Conservation (phyloP, 179 eudicot species). For the Heliamphora pulchella region DNA sequence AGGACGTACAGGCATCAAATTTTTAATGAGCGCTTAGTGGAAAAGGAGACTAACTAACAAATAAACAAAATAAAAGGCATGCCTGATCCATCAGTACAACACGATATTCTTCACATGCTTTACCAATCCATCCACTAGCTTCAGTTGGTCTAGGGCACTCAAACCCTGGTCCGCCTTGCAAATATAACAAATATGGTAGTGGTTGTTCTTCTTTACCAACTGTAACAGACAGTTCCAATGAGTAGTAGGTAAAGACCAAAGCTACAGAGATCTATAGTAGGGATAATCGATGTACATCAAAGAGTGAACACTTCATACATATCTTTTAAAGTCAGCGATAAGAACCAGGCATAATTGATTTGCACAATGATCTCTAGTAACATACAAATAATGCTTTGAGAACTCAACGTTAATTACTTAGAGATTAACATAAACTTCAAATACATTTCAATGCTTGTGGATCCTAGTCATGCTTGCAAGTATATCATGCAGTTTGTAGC, state of each 20-base stretch:
- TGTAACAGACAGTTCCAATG: constrained; percentile 32
- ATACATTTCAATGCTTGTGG: neutral
- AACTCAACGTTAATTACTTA: neutral
- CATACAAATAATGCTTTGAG: too few species aligned
- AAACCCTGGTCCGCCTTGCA: constrained; percentile 98
- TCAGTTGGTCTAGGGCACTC: constrained; percentile 88
- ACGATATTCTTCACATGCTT: constrained; percentile 82
- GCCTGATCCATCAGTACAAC: constrained; percentile 89
- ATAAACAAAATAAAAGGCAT: constrained; percentile 16
- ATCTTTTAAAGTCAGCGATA: neutral
- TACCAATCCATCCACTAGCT: constrained; percentile 81
- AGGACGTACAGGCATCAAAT: constrained; percentile 6
- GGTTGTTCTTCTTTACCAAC: constrained; percentile 79
- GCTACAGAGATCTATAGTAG: constrained; percentile 7
- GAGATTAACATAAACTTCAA: neutral
- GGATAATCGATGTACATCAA: neutral
- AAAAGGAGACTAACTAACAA: neutral
- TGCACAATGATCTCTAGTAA: neutral
- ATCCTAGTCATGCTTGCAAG: neutral
- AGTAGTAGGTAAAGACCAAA: constrained; percentile 3
- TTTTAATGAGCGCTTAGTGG: neutral
- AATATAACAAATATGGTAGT: constrained; percentile 72
- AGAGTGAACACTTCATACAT: neutral
- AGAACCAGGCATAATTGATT: neutral
- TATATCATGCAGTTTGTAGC: neutral